A percentile compares a stretch with the other conserved stretches of the same genome.
Evolutionary conservation across 1,284 basidiomycete genomes (phyloP).

Genomic region (Takashimella koratensis): DNA sequence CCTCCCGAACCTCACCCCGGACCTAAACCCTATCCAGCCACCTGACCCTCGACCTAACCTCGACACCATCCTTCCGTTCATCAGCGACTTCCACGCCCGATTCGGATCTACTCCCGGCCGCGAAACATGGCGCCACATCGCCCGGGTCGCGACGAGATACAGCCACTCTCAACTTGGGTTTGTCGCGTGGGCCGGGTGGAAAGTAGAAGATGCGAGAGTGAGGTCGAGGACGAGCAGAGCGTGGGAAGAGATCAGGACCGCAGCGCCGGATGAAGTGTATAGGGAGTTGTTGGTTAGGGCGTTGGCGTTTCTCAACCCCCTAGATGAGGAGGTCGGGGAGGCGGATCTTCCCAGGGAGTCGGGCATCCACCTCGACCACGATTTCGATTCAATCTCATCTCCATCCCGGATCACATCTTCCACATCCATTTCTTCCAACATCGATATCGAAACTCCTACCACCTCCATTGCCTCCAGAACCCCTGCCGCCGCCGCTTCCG

Average conservation of each 20-base stretch:
- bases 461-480: background rate
- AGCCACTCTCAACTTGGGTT: constrained; percentile 1
- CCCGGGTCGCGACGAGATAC: constrained; percentile 4
- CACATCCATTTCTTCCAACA: too few species aligned
- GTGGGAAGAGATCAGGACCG: constrained; percentile 1
- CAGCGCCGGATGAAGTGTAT: background rate
- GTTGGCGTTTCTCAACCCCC: background rate
- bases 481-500: background rate
- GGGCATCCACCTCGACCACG: too few species aligned
- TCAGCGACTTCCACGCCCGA: constrained; percentile 5
- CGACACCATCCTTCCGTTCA: constrained; percentile 3
- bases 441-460: too few species aligned
- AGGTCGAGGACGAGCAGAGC: constrained; percentile 4
- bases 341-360: too few species aligned
- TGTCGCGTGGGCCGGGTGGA: constrained; percentile 15
- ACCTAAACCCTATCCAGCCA: background rate
- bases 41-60: background rate
- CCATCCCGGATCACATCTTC: too few species aligned
- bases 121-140: constrained; percentile 28
- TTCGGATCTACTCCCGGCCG: constrained; percentile 14
- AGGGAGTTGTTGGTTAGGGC: background rate
- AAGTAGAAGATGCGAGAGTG: background rate
- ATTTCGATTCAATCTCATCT: too few species aligned
- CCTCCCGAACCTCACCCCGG: too few species aligned
- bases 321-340: too few species aligned